Evolutionary conservation across 2,329 filamentous ascomycete species (phyloP).

Genomic region (Hypoxylon sp.): DNA sequence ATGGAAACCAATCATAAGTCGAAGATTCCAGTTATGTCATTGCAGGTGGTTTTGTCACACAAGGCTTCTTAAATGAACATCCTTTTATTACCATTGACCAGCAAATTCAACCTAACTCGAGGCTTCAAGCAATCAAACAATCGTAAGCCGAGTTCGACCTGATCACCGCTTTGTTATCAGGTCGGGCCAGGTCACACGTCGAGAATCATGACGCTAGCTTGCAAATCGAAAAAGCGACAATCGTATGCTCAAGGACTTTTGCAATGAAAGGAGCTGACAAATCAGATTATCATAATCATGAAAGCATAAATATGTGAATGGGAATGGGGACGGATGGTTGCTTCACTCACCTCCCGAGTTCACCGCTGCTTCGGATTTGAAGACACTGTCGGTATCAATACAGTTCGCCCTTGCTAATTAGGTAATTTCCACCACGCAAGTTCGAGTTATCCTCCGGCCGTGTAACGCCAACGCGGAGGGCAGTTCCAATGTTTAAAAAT

Average conservation of each 20-base stretch:
- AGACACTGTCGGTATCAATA: conserved; percentile 5
- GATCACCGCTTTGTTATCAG: conserved; percentile 22
- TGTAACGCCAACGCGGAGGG: conserved; percentile 2
- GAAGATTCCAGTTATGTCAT: conserved; percentile 38
- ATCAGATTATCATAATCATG: not conserved
- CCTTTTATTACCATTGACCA: not conserved
- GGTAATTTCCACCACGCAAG: not conserved
- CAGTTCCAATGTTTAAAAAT: not conserved
- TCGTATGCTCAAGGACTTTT: not conserved
- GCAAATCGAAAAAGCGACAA: not conserved
- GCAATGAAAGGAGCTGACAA: conserved; percentile 1
- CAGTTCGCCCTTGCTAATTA: conserved; percentile 14
- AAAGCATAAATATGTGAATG: conserved; percentile 2
- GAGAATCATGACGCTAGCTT: not conserved
- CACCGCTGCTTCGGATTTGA: conserved; percentile 36
- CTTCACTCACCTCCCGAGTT: conserved; percentile 25
- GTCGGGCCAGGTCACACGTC: conserved; percentile 3
- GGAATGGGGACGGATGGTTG: not conserved
- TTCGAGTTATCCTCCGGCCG: not conserved
- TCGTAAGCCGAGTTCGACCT: conserved; percentile 19
- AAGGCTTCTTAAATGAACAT: conserved; percentile 27
- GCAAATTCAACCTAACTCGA: conserved; percentile 22
- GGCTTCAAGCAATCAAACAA: conserved; percentile 20
- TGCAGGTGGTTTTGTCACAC: conserved; percentile 24
- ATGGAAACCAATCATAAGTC: conserved; percentile 27